These are phyloP conservation scores for Tolypocladium pustulatum DNA, from an alignment of 2,329 filamentous ascomycete species.

Conservation along the genomic window DNA sequence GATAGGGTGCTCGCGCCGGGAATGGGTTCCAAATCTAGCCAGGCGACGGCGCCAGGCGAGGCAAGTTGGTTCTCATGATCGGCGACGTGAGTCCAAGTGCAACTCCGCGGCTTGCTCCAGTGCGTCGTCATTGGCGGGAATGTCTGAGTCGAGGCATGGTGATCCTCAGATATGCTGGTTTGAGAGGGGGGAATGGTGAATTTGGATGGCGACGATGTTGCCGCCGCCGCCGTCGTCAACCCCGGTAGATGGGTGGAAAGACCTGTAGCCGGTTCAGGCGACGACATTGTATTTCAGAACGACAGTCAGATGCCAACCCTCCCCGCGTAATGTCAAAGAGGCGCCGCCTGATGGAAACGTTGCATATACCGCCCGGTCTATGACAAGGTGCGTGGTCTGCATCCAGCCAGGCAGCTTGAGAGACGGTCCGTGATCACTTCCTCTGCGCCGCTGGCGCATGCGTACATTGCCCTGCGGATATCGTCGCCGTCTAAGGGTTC, in stretches of 20 bases:
- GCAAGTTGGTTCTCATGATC: slow-evolving; percentile 13
- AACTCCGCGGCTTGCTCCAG: slow-evolving; percentile 24
- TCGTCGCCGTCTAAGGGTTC: not conserved
- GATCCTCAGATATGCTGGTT: not conserved
- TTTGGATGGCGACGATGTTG: slow-evolving; percentile 5
- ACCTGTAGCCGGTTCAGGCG: not conserved
- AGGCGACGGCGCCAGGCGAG: slow-evolving; percentile 20
- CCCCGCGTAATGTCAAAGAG: not conserved
- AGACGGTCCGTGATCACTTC: not conserved
- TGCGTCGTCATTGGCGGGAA: slow-evolving; percentile 27
- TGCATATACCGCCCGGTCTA: not conserved
- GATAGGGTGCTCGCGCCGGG: slow-evolving; percentile 25
- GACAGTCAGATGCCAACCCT: not conserved
- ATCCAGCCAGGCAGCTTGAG: not conserved
- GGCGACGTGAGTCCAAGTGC: slow-evolving; percentile 28
- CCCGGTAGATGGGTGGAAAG: not conserved
- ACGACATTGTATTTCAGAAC: slow-evolving; percentile 4
- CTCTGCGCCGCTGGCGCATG: not conserved
- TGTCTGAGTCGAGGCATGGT: slow-evolving; percentile 8
- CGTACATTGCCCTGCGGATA: not conserved
- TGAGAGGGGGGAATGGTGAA: not conserved
- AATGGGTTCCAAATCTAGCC: slow-evolving; percentile 25
- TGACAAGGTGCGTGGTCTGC: not conserved
- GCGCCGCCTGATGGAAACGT: not conserved
- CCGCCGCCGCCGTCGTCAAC: not conserved